Conservation (phyloP, 1,284 basidiomycete species). For the Wolfiporia cocos region DNA sequence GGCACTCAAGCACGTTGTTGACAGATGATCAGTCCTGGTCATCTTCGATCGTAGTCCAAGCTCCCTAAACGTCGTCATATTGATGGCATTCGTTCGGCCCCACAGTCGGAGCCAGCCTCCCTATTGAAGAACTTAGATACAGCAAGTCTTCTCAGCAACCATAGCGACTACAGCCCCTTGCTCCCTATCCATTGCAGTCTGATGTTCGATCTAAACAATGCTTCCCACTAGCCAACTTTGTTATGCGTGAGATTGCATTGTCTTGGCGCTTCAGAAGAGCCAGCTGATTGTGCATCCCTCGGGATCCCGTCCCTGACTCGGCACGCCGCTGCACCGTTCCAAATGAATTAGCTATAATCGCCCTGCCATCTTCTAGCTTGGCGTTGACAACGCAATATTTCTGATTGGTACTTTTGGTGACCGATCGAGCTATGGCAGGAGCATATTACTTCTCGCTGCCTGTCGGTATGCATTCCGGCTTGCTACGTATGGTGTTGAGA, state of each 20-base stretch:
- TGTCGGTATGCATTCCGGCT: no score
- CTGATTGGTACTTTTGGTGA: no score
- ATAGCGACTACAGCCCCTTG: no score
- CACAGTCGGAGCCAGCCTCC: constrained; percentile 57
- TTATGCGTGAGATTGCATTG: constrained; percentile 29
- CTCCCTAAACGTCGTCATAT: constrained; percentile 79
- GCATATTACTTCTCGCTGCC: no score
- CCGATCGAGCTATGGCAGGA: no score
- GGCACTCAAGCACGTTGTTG: constrained; percentile 62
- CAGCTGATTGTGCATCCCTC: no score
- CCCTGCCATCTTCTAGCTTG: no score
- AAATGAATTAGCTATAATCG: no score
- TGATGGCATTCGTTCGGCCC: constrained; percentile 53
- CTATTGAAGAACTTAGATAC: constrained; percentile 66
- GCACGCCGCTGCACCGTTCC: neutral
- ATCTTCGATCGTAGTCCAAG: constrained; percentile 64
- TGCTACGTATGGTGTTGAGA: no score
- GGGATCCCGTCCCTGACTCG: neutral
- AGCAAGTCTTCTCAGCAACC: constrained; percentile 21
- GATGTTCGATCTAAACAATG: constrained; percentile 74
- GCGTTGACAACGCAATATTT: no score
- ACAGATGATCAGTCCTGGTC: constrained; percentile 68
- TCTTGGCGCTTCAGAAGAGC: neutral
- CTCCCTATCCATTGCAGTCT: constrained; percentile 74
- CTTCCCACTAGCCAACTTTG: constrained; percentile 57